phyloP scores from a whole-genome alignment of 495 filamentous ascomycete species.

The Tuber magnatum region DNA sequence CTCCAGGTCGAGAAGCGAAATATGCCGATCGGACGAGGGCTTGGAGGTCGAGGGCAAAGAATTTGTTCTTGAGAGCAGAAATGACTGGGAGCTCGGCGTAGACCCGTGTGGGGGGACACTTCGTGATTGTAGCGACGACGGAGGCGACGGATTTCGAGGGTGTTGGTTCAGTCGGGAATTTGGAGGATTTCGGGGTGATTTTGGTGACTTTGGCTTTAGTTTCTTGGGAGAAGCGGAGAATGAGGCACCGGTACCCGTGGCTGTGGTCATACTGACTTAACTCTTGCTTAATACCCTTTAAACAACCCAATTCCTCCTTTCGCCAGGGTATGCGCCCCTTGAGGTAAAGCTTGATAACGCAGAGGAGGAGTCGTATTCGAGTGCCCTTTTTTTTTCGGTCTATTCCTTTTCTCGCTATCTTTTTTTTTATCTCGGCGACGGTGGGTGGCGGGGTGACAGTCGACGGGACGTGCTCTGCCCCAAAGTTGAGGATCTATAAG shows the following conservation, averaged over 20 bases:
- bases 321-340: neutral
- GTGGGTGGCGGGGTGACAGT: neutral
- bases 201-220: conserved; percentile 38
- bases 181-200: conserved; percentile 31
- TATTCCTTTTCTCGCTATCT: neutral
- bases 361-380: neutral
- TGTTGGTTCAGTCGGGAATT: conserved; percentile 21
- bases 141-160: conserved; percentile 30
- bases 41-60: conserved; percentile 12
- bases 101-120: conserved; percentile 26
- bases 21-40: conserved; percentile 22
- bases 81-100: conserved; percentile 34
- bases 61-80: conserved; percentile 31
- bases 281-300: conserved; percentile 23
- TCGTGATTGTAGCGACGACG: conserved; percentile 13
- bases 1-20: conserved; percentile 28
- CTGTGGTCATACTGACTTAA: conserved; percentile 36
- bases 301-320: conserved; percentile 27
- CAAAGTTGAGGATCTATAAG: neutral
- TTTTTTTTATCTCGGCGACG: neutral
- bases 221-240: conserved; percentile 37
- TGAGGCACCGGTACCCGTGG: conserved; percentile 37
- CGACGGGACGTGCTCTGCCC: neutral
- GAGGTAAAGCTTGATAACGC: neutral
- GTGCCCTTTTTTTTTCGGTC: neutral